Conservation (phyloP, 2,329 filamentous ascomycete species). For the Metarhizium humberi region DNA sequence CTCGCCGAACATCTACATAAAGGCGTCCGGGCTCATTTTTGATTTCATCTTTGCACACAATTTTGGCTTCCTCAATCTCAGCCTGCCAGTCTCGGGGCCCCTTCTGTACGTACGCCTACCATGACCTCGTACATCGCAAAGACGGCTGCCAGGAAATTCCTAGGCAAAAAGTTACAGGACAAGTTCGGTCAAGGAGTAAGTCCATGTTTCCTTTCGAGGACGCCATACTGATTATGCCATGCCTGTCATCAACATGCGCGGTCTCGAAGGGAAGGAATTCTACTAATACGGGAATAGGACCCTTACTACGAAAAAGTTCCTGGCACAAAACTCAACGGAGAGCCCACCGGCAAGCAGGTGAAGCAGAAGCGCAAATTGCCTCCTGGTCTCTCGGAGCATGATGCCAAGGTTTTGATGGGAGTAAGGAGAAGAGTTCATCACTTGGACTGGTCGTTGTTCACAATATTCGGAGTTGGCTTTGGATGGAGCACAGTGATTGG, state of each 20-base stretch:
- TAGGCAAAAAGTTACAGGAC: conserved; percentile 47
- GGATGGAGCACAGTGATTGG: conserved; percentile 86
- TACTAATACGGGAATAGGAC: conserved; percentile 48
- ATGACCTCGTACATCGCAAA: conserved; percentile 48
- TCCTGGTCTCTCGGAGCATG: conserved; percentile 71
- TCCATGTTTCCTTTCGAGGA: not conserved
- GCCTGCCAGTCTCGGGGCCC: not conserved
- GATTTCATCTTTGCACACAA: not conserved
- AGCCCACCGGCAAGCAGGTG: conserved; percentile 61
- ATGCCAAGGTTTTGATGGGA: conserved; percentile 72
- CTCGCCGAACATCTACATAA: not conserved
- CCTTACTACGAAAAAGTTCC: conserved; percentile 81
- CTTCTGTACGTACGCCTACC: not conserved
- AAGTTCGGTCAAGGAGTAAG: conserved; percentile 48
- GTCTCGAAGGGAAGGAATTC: not conserved
- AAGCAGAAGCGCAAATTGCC: conserved; percentile 81
- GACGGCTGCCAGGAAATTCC: conserved; percentile 44
- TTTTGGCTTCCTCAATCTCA: not conserved
- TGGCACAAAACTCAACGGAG: conserved; percentile 59
- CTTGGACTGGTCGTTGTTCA: conserved; percentile 79
- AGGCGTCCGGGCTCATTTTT: not conserved
- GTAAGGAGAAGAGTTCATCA: conserved; percentile 80
- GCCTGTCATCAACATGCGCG: not conserved
- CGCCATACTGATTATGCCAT: not conserved
- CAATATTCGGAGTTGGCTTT: conserved; percentile 70